Base-by-base conservation (phyloP, 768 basidiomycete species). In the Tulasnella sp. region DNA sequence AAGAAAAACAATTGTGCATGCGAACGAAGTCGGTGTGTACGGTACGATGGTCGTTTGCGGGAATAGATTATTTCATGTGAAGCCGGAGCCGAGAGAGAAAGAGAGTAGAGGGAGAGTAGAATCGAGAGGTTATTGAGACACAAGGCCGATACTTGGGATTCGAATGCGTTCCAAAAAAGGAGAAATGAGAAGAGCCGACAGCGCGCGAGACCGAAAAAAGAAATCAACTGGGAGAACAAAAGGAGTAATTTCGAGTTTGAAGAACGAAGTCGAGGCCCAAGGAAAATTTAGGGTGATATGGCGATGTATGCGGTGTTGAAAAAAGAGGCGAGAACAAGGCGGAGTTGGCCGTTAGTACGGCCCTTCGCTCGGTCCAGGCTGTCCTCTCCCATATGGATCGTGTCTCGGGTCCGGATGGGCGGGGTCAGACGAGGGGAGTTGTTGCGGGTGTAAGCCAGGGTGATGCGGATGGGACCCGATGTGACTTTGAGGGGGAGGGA, bases 311-410 rank as follows among this genome's bases (percentile, higher is more conserved):
- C n/a, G 3, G 36, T 26, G 32, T 41, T 17, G 26, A 37, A 36
- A 65, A 7, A 40, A 65, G 26, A 36, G 34, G 34, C 12, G 19
- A 36, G 64, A 65, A 22, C 36, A 40, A 36, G 34, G 35, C 52
- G 52, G 64, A 65, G 64, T 40, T 36, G 39, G 39, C 39, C 64
- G 35, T 62, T 52, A 65, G 41, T 72, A 72, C 59, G 59, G 59
- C 36, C 64, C 41, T 32, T 72, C 71, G 19, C 39, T 63, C 12
- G 71, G 71, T 36, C 71, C 71, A 63, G 71, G 71, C 34, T 72
- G 59, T 17, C 71, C 71, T 63, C 71, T 63, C 39, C 71, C 71
- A 40, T 72, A 72, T 6, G 64, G 71, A 26, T 39, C 26, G 37
- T 65, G 37, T 62, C 36, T 26, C n/a, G 36, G 71, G 19, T 62